Base-by-base conservation (phyloP, 139 green algal genomes). In the Chlorella sp. region DNA sequence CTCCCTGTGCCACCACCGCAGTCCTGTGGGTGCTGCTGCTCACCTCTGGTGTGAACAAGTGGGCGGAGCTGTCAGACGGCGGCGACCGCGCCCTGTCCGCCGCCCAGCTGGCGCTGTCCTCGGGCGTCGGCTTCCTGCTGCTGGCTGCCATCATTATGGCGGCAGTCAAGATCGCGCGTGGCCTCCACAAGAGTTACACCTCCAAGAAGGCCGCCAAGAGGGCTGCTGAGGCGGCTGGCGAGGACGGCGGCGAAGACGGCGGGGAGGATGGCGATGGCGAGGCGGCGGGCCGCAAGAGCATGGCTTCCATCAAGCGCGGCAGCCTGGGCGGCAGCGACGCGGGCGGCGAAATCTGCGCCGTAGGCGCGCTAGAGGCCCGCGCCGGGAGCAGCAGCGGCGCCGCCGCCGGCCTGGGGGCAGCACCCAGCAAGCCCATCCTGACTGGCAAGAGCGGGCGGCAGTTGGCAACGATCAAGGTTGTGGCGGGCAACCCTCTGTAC, bases 11-110 rank as follows among this genome's bases (percentile, higher is more conserved):
- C 60, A 3, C 65, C 28, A 13, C 14, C 22, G 78, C 87, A 90
- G 87, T 90, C n/a, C 65, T 90, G 20, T 90, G 73, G 74, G 73
- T 92, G 40, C 26, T 92, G 54, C 83, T 92, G 58, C 77, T 92
- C 41, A 88, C 89, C 41, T 84, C 82, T 1, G 83, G 73, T 1
- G 64, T 78, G 7, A 62, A 56, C 78, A 92, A 90, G 64, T 92
- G 87, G 89, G 89, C 84, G 0, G 36, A 85, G 20, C 78, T 92
- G 36, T 73, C 40, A 40, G 46, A 26, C 24, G 16, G 6, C 3
- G 85, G 65, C 20, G 22, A 69, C 40, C 73, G 38, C 40, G 80
- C 34, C 0, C 62, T 91, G 48, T 36, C 73, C 5, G 73, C 43
- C 1, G 40, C 72, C 26, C 87, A 91, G 60, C 38, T 91, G n/a